Conservation (phyloP, 2,329 filamentous ascomycete genomes). For the Drechslera avenae region DNA sequence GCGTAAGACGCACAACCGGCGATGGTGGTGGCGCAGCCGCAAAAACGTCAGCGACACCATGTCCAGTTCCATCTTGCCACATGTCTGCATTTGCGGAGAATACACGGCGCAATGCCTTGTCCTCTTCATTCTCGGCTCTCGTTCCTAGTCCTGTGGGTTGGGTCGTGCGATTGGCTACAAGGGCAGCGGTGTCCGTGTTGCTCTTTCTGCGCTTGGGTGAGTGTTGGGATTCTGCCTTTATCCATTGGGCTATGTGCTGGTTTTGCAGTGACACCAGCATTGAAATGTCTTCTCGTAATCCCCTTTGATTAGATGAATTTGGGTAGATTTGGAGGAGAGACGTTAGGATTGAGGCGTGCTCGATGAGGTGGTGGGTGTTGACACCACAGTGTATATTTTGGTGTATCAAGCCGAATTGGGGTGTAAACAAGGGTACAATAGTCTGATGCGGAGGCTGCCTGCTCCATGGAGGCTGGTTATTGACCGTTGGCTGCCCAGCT, state of each 20-base stretch:
- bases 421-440: neutral
- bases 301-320: slow-evolving; percentile 13
- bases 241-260: slow-evolving; percentile 23
- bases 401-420: neutral
- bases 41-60: slow-evolving; percentile 24
- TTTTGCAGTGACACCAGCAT: slow-evolving; percentile 22
- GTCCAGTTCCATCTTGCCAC: slow-evolving; percentile 26
- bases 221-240: slow-evolving; percentile 8
- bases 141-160: neutral
- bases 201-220: slow-evolving; percentile 1
- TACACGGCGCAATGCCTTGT: slow-evolving; percentile 17
- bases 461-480: neutral
- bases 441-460: neutral
- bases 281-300: slow-evolving; percentile 26
- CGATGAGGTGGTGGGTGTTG: slow-evolving; percentile 14
- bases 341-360: slow-evolving; percentile 23
- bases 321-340: slow-evolving; percentile 26
- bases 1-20: neutral
- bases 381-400: slow-evolving; percentile 11
- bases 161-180: neutral
- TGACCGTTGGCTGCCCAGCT: neutral
- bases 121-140: slow-evolving; percentile 2
- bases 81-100: slow-evolving; percentile 23
- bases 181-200: neutral
- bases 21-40: neutral